phyloP scores from a whole-genome alignment of 192 early-diverging fungal species.

The Umbelopsis ramanniana region DNA sequence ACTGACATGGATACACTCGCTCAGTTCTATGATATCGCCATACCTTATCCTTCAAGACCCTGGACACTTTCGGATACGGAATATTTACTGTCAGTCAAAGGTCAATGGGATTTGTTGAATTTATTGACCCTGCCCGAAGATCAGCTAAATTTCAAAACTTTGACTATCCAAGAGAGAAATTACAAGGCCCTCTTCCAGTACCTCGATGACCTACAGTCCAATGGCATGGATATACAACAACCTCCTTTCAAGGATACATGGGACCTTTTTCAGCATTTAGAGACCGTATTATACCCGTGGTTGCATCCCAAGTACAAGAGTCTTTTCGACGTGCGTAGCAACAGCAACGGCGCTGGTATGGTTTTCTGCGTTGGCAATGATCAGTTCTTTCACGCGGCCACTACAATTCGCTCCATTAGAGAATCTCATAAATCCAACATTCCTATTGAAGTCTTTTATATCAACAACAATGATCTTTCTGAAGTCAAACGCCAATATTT shows the following conservation, averaged over 20 bases:
- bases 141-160: neutral
- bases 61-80: constrained; percentile 5
- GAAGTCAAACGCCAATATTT: constrained; percentile 36
- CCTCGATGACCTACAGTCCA: constrained; percentile 5
- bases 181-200: constrained; percentile 28
- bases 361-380: constrained; percentile 42
- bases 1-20: neutral
- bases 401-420: constrained; percentile 43
- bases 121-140: constrained; percentile 14
- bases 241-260: constrained; percentile 24
- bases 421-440: constrained; percentile 42
- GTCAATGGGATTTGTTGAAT: constrained; percentile 8
- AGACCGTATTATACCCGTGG: constrained; percentile 29
- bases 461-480: constrained; percentile 47
- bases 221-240: neutral
- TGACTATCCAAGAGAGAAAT: constrained; percentile 13
- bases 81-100: neutral
- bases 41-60: neutral
- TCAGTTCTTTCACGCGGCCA: constrained; percentile 46
- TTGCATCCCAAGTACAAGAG: constrained; percentile 25
- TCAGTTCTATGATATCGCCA: neutral
- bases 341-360: constrained; percentile 24
- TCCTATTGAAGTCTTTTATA: constrained; percentile 63
- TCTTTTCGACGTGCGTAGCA: constrained; percentile 25
- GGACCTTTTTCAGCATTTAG: constrained; percentile 29